Percentiles rank a stretch among this genome's conserved stretches.
These are phyloP conservation scores for Cucumis sativus DNA, from an alignment of 306 rosid genomes.

Conservation along the genomic window DNA sequence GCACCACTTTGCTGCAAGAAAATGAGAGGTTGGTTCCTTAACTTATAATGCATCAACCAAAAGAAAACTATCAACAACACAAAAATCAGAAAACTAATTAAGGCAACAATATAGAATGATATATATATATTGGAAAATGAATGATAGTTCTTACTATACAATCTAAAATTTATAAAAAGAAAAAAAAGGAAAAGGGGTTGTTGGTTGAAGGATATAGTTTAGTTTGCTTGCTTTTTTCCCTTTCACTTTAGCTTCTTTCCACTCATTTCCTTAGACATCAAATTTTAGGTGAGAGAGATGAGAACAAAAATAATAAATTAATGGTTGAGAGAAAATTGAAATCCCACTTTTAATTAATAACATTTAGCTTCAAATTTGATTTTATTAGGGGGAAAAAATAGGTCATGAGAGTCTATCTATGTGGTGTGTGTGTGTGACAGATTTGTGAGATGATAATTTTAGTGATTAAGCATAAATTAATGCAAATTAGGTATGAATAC, in stretches of 20 bases:
- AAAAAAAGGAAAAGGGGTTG: not conserved
- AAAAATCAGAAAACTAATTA: not conserved
- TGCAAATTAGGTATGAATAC: not conserved
- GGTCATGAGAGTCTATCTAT: constrained; percentile 2
- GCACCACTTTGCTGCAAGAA: not conserved
- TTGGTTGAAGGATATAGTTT: not conserved
- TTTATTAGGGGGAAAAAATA: not conserved
- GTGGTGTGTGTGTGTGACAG: not conserved
- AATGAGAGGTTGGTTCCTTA: not conserved
- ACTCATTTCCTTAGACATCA: not conserved
- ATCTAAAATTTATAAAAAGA: not conserved
- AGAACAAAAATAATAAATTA: not conserved
- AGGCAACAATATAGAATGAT: not conserved
- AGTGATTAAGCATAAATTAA: not conserved
- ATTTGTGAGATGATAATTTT: not conserved
- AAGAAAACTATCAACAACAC: not conserved
- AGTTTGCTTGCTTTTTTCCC: not conserved
- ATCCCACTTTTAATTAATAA: not conserved
- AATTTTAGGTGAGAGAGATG: constrained; percentile 2
- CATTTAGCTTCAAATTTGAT: not conserved
- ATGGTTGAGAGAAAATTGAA: constrained; percentile 3
- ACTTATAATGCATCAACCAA: not conserved
- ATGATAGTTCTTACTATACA: not conserved
- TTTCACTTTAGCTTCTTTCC: not conserved
- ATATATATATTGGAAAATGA: not conserved